Evolutionary conservation across 441 rosid species (phyloP), one percentile per base, ranked within the genome.

Genomic region (Kokia cookei): DNA sequence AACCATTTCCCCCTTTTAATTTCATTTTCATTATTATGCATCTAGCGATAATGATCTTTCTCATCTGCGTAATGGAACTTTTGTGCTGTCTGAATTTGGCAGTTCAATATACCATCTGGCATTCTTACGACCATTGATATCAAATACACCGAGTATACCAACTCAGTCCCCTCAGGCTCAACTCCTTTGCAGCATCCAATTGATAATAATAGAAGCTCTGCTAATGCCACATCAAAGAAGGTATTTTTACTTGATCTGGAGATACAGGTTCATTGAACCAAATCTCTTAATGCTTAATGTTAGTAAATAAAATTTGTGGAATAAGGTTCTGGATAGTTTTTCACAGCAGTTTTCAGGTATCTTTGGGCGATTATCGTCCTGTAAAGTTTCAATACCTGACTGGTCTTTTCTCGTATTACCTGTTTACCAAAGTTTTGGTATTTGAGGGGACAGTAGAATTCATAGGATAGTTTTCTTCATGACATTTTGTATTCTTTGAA

Each of bases 61-160:
- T 64, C 57, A 61, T 63, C 68, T 29, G 68, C 53, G 10, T 74
- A 35, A 73, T 53, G 73, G 8, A 61, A 51, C 22, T 24, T 35
- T 76, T 73, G 17, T 64, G 42, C 51, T 65, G 54, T 78, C 71
- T 69, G 72, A 69, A 76, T 75, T 72, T 83, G 72, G 58, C 88
- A 94, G 99, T 85, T 89, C 55, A 95, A 81, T 78, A 82, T 93
- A 62, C 81, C 96, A 43, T 78, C 93, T 58, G 82, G 78, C 63
- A 78, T 87, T 84, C 84, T 89, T 82, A 87, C 89, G 42, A 50
- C 78, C 10, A 59, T 50, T 10, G 93, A 90, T 83, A 48, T 80
- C 48, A 45, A 76, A 15, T 80, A 84, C 71, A 71, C 78, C 48
- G 92, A 88, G 64, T 84, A 82, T 62, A 83, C 79, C 63, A 88